phyloP scores from a whole-genome alignment of 768 basidiomycete species.

The Phlebiopsis gigantea region DNA sequence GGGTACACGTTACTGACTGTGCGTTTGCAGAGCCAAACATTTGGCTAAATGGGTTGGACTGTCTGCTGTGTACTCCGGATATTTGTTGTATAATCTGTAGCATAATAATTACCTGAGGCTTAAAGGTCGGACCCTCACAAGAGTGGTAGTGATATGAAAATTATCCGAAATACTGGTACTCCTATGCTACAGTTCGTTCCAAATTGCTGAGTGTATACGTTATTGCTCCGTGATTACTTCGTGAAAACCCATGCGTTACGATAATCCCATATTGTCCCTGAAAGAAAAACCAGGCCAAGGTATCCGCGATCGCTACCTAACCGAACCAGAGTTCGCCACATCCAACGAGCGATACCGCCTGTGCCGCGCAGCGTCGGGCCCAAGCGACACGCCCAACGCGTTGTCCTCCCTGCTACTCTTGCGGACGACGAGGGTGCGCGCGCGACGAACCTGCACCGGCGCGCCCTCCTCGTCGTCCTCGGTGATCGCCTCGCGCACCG shows the following conservation, averaged over 20 bases:
- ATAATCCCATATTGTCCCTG: neutral
- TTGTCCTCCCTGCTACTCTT: neutral
- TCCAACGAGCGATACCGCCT: neutral
- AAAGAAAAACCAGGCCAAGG: neutral
- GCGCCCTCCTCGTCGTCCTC: neutral
- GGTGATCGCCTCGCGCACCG: neutral
- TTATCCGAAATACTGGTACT: no score
- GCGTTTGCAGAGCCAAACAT: conserved; percentile 68
- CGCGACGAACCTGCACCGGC: neutral
- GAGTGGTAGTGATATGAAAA: no score
- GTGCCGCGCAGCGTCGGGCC: neutral
- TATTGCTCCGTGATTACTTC: neutral
- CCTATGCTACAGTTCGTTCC: neutral
- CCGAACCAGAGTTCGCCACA: neutral
- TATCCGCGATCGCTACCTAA: neutral
- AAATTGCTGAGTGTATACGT: neutral
- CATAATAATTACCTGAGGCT: conserved; percentile 2
- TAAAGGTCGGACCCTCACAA: no score
- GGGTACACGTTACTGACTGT: neutral
- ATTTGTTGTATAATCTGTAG: conserved; percentile 13
- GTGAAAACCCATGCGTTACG: neutral
- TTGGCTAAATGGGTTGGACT: conserved; percentile 46
- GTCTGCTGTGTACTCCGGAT: conserved; percentile 10
- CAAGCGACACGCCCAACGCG: neutral
- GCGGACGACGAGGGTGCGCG: neutral